Evolutionary conservation across 164 flowering plant species (phyloP).

Genomic region (Hamamelis virginiana): DNA sequence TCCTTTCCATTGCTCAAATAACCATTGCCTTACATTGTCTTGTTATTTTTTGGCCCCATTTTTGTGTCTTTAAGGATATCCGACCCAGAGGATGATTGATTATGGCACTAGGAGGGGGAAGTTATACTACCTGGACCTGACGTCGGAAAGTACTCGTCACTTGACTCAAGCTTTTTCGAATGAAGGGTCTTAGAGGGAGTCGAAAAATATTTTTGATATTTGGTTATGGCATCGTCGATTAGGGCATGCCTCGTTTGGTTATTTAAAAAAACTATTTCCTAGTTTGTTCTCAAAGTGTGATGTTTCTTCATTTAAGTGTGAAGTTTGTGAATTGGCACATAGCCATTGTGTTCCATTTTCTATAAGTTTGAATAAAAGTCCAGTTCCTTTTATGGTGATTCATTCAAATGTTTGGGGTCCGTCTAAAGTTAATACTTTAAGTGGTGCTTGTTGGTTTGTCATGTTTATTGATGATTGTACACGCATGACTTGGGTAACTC

Average conservation of each 20-base stretch:
- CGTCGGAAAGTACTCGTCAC: background rate
- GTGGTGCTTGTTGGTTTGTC: conserved; percentile 17
- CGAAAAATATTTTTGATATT: background rate
- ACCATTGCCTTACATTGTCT: background rate
- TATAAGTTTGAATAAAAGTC: too few relatives aligned
- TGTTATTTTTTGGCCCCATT: conserved; percentile 7
- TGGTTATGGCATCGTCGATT: conserved; percentile 23
- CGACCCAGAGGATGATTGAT: too few relatives aligned
- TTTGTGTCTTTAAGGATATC: too few relatives aligned
- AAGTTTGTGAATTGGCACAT: background rate
- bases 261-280: too few relatives aligned
- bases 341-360: too few relatives aligned
- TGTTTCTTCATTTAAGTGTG: background rate
- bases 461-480: conserved; percentile 28
- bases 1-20: conserved; percentile 13
- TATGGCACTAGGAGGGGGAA: too few relatives aligned
- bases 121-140: too few relatives aligned
- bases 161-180: conserved; percentile 5
- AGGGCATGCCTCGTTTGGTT: too few relatives aligned
- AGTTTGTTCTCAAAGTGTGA: conserved; percentile 17
- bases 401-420: conserved; percentile 21
- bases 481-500: conserved; percentile 13
- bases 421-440: conserved; percentile 14
- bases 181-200: background rate
- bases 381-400: background rate